Conservation (phyloP, 2,329 filamentous ascomycete species). For the Alternaria angustiovoidea region DNA sequence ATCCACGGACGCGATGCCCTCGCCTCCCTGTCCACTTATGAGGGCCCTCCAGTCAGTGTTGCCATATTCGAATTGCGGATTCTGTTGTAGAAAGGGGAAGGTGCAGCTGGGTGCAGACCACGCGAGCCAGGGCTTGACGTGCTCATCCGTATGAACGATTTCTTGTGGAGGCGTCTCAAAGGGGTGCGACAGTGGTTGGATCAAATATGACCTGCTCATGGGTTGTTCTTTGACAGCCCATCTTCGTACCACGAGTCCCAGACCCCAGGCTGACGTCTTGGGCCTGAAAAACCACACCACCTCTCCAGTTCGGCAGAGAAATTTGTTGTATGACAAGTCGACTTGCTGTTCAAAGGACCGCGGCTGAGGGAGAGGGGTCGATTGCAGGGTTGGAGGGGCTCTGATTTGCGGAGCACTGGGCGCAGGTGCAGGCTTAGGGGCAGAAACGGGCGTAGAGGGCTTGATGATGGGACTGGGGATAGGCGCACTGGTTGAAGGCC, state of each 20-base stretch:
- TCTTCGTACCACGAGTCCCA: constrained; percentile 61
- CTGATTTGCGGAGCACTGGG: constrained; percentile 31
- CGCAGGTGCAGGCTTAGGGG: background rate
- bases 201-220: constrained; percentile 49
- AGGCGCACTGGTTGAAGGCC: constrained; percentile 28
- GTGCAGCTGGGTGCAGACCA: constrained; percentile 65
- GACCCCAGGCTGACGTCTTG: constrained; percentile 58
- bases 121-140: constrained; percentile 65
- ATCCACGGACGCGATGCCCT: constrained; percentile 63
- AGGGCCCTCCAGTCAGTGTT: constrained; percentile 61
- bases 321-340: constrained; percentile 58
- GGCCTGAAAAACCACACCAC: constrained; percentile 65
- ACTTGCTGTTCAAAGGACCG: constrained; percentile 58
- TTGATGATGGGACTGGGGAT: constrained; percentile 34
- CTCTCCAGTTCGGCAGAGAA: constrained; percentile 63
- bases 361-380: constrained; percentile 52
- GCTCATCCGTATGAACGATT: constrained; percentile 54
- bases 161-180: constrained; percentile 50
- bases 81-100: constrained; percentile 53
- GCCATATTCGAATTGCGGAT: constrained; percentile 55
- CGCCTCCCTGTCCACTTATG: constrained; percentile 54
- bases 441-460: constrained; percentile 18
- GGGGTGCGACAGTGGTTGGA: constrained; percentile 61
- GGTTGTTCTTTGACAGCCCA: constrained; percentile 48
- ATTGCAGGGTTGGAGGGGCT: constrained; percentile 33